Evolutionary conservation across 768 basidiomycete species (phyloP), one percentile per base, ranked within the genome.

Genomic region (Hysterangium stoloniferum): DNA sequence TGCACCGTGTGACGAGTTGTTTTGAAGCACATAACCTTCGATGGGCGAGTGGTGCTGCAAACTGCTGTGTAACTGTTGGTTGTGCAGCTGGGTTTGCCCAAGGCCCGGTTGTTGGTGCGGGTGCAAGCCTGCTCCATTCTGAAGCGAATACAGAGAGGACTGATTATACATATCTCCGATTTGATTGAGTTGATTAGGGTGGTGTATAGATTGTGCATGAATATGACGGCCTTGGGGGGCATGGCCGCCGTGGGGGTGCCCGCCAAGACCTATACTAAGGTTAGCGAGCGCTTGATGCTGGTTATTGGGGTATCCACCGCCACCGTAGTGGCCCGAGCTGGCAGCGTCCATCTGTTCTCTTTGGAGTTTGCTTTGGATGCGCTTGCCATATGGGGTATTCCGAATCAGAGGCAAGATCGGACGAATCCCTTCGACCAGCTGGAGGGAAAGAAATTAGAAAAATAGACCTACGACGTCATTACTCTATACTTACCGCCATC

Each of bases 321-420:
- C 55, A 28, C 55, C 58, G 44, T 34, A 52, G 28, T 52, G 52
- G 19, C 52, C 43, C 7, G 42, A 45, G 34, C 31, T 31, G 22
- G 27, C 24, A 24, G 51, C 58, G 35, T 87, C 86, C 68, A 86
- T 76, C 59, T 90, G 87, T 69, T 95, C 93, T 52, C 95, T 89
- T 68, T 96, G 94, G 48, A 98, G 73, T 70, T 97, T 97, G 73
- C 93, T 94, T 68, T 97, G 95, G 61, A 99, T 99, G 37, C 96
- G 84, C 73, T 99, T 99, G 59, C 96, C 96, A 60, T 99, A 99
- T 6, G 96, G 96, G 8, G 96, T 99, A 70, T 99, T 99, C 61
- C 96, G 87, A 63, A 99, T 99, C 60, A 97, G 77, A 2, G 96
- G 96, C 22, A 99, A 77, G 54, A 98, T 92, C n/a, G 96, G 96